Evolutionary conservation across 192 early-diverging fungal genomes (phyloP), one percentile per base, ranked within the genome.

Genomic region (Backusella liffmaniae): DNA sequence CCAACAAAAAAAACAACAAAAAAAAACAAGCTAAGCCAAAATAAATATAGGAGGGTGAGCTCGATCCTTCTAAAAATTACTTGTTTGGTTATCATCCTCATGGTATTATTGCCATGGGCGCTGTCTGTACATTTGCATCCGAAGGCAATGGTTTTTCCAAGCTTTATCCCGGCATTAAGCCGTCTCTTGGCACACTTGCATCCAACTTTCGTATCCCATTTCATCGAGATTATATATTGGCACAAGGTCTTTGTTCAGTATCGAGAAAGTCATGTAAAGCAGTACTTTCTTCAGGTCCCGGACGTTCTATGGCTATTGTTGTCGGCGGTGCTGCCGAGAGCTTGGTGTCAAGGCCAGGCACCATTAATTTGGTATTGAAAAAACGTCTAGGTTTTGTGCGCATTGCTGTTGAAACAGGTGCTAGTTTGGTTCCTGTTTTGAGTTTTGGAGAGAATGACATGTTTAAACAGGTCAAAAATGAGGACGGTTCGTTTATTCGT

Each of bases 371-470:
- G 59, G 89, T 92, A 0, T 79, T 97, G 73, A 90, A 92, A 77
- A 94, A 92, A 67, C 90, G 96, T 10, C 76, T 92, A 2, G 97
- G 97, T 0, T 99, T 99, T 85, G 88, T 99, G 74, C 92, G 93
- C 70, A 83, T 97, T 56, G 97, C 97, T n/a, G 84, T 98, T 5
- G 81, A 85, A 8, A 90, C 93, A 67, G 85, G 84, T 13, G 93
- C 96, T 10, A 86, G 85, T 30, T 82, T 99, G 23, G 94, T 96
- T 13, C 98, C 98, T 8, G 90, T 95, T 0, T 93, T 95, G 78
- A 90, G 90, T 39, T 98, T 99, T 85, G 97, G 96, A 67, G 96
- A 99, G 80, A 97, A 95, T 80, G 91, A 97, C 18, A 85, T 97
- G 46, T 99, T 92, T 82, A 86, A 93, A 29, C 93, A 96, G 37